phyloP scores from a whole-genome alignment of 2,329 filamentous ascomycete species.

The Colletotrichum echinochloae region DNA sequence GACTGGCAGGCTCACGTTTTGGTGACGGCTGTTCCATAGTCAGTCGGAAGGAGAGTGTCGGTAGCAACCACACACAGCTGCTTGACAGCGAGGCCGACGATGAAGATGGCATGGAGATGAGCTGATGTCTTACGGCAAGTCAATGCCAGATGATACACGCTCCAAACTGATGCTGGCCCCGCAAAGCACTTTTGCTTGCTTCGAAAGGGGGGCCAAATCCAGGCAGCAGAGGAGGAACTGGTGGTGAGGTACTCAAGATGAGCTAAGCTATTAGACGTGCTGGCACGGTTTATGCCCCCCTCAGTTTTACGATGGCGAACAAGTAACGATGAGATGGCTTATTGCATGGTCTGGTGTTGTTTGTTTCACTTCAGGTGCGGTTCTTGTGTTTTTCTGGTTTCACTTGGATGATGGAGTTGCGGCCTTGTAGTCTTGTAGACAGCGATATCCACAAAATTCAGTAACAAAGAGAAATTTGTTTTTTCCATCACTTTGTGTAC shows the following conservation, averaged over 20 bases:
- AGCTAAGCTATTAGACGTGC: background rate
- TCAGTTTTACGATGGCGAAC: background rate
- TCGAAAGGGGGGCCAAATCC: background rate
- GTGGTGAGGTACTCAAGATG: background rate
- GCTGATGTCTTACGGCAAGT: constrained; percentile 42
- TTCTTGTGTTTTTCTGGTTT: background rate
- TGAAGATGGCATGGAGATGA: constrained; percentile 73
- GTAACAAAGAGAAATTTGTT: constrained; percentile 2
- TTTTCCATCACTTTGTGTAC: background rate
- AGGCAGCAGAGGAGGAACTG: background rate
- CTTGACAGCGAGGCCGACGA: constrained; percentile 70
- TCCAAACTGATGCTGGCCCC: background rate
- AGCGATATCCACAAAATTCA: constrained; percentile 33
- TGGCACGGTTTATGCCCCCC: background rate
- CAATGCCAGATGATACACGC: background rate
- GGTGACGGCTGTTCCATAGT: constrained; percentile 53
- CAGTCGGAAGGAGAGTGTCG: constrained; percentile 69
- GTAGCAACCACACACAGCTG: constrained; percentile 69
- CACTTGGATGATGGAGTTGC: constrained; percentile 15
- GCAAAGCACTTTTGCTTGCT: background rate
- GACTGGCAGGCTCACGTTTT: constrained; percentile 60
- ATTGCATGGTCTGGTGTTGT: constrained; percentile 31
- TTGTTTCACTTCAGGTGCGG: background rate
- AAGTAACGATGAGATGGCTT: constrained; percentile 20
- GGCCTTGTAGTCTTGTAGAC: constrained; percentile 25